Base-by-base conservation (phyloP, 495 filamentous ascomycete genomes). In the Neurospora sp. region DNA sequence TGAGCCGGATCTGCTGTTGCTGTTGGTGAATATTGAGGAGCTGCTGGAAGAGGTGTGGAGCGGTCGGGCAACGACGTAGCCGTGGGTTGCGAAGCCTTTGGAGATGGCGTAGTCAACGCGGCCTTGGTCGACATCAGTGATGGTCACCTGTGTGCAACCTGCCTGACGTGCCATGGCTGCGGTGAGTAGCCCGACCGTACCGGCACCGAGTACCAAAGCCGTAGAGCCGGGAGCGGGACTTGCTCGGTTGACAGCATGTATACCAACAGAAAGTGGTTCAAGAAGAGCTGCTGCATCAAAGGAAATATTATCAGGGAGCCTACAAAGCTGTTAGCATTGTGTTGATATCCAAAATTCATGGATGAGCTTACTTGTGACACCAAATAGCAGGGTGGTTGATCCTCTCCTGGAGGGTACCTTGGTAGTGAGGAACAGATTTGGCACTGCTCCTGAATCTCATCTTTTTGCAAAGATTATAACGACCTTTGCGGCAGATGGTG, bases 401-500 rank as follows among this genome's bases (percentile, higher is more conserved):
- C 70, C 87, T 86, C 74, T 94, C 91, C 83, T 96, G 94, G 40
- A 97, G 85, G n/a, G 94, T 97, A 31, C 94, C 94, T 81, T 96
- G 93, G 72, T 90, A 90, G 76, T 97, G 94, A 44, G 94, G 94
- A 74, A 90, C 90, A 45, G 86, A 86, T 80, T 96, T 97, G 68
- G 93, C 94, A 75, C 90, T 93, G 77, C 90, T 92, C 79, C 94
- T 86, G 81, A 98, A 98, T 40, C 85, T 86, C 89, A 98, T 91
- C 31, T 84, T 84, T 71, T 90, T 88, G 84, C 94, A 98, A 69
- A 98, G 90, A 78, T 97, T 98, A 81, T 98, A 97, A 74, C 93
- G 84, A 61, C 92, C 92, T 73, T 90, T 86, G 53, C 85, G 85
- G 82, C 94, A 97, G 68, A 90, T 88, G 20, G 83, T 82, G 79